Percentiles rank a stretch among this genome's conserved stretches.
Evolutionary conservation across 208 protist species (phyloP).

Genomic region (Trichomonas gallinae): DNA sequence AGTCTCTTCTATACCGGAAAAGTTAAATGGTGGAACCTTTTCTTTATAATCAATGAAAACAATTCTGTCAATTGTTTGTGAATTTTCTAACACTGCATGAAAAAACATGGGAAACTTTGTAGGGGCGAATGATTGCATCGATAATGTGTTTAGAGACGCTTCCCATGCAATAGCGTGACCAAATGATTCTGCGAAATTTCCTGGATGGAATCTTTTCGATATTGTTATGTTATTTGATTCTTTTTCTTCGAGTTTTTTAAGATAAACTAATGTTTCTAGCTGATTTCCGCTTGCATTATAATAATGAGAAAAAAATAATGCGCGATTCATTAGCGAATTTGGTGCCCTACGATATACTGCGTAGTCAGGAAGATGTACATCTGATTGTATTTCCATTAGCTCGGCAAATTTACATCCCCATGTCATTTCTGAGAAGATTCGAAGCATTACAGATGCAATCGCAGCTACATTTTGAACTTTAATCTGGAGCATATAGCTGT

Average conservation of each 20-base stretch:
- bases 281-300: background rate
- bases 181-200: background rate
- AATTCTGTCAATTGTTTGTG: background rate
- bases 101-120: background rate
- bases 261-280: background rate
- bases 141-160: background rate
- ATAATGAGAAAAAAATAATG: background rate
- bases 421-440: background rate
- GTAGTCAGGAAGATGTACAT: background rate
- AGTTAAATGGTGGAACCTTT: no score
- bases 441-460: background rate
- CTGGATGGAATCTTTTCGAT: background rate
- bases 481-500: background rate
- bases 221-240: background rate
- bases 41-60: background rate
- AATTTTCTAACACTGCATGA: background rate
- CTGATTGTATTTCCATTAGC: background rate
- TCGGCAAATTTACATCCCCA: background rate
- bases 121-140: background rate
- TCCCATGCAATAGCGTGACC: conserved; percentile 13
- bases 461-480: background rate
- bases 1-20: background rate
- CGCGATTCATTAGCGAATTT: background rate
- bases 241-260: background rate
- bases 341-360: background rate